A percentile compares a stretch with the other conserved stretches of the same genome.
Evolutionary conservation across 2,329 filamentous ascomycete genomes (phyloP).

Genomic region (Aspergillus sp.): DNA sequence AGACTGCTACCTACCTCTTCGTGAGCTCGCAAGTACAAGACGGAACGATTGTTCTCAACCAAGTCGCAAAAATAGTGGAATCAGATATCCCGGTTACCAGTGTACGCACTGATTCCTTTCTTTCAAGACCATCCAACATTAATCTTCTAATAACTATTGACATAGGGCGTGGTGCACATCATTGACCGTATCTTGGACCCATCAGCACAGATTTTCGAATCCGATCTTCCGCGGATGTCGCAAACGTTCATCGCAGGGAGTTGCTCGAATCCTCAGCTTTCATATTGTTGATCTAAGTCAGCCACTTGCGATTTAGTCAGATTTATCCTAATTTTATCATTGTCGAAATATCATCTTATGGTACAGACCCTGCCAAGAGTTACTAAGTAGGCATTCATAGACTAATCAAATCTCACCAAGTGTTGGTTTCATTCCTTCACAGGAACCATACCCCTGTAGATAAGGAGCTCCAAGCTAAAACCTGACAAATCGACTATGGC

Average conservation of each 20-base stretch:
- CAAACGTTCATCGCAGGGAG: conserved; percentile 8
- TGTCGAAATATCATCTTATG: no score
- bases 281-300: not conserved
- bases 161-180: conserved; percentile 3
- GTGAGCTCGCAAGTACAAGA: not conserved
- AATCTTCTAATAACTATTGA: no score
- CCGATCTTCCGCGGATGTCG: conserved; percentile 3
- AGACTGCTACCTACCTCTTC: conserved; percentile 9
- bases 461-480: no score
- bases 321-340: no score
- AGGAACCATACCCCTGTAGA: no score
- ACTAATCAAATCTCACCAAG: no score
- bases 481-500: no score
- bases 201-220: not conserved
- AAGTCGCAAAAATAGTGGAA: conserved; percentile 7
- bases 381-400: no score
- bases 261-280: conserved; percentile 3
- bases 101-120: not conserved
- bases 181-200: conserved; percentile 7
- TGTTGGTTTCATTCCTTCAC: no score
- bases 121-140: not conserved
- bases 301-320: no score
- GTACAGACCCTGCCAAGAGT: no score
- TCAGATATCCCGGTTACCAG: not conserved
- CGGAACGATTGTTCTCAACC: not conserved